Base-by-base conservation (phyloP, 352 stramenopile genomes). In the Phytophthora foliorum region DNA sequence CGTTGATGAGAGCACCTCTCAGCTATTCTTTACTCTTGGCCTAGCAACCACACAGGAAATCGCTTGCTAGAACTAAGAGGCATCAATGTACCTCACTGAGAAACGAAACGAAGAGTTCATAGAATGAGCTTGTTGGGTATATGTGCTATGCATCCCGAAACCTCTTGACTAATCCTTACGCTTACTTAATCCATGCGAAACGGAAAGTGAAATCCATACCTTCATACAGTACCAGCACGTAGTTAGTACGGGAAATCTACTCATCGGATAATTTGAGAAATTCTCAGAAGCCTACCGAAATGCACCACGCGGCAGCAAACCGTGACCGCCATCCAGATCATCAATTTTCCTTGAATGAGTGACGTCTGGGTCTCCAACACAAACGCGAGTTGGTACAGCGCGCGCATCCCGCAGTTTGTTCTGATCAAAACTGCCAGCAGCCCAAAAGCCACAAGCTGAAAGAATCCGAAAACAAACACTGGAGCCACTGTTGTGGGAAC, bases 351-450 rank as follows among this genome's bases (percentile, higher is more conserved):
- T n/a, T 71, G 65, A 16, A 78, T 53, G 3, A 69, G 36, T 13
- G 61, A 44, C 27, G 34, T 36, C 19, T 73, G 69, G 4, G 56
- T 72, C 9, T 76, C 64, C 13, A 81, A 36, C 14, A 72, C 59
- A n/a, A 78, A 81, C 1, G 65, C 69, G 6, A 78, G n/a, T 19
- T 74, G 62, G 16, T 70, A 42, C 7, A 75, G n/a, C 8, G 51
- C 39, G 5, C 50, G 55, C 21, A 81, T 48, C 0, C 59, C 29
- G 13, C 49, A 56, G 11, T 57, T 55, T 1, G 27, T 53, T 19
- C 60, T 61, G 2, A 81, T 56, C 14, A 72, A 21, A 2, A 25
- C 4, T 19, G 16, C 38, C 27, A 81, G 56, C 0, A 72, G 1
- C 5, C 51, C 19, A 5, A 80, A 67, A 4, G 58, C 66, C 7